Base-by-base conservation (phyloP, 805 yeast species). In the Metschnikowia anglica region DNA sequence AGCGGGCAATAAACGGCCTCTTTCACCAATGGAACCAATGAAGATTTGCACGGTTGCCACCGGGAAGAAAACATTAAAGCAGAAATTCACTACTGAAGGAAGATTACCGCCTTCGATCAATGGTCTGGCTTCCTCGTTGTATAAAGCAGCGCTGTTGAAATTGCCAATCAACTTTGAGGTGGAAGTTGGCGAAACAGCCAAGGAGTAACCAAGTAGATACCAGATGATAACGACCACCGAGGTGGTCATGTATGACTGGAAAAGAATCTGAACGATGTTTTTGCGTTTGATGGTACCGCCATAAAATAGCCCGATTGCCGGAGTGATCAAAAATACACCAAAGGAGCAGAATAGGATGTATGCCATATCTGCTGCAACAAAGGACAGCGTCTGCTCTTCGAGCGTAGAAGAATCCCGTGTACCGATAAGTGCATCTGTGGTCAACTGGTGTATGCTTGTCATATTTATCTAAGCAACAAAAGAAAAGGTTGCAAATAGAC, bases 1-100 rank as follows among this genome's bases (percentile, higher is more conserved):
- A 26, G 72, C 63, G 7, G 77, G 76, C 19, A 70, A 48, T 7
- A 72, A 41, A 34, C 71, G 55, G 15, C 74, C 67, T 49, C 77
- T 59, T 54, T 72, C 77, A 25, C 72, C 72, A 38, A 68, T 65
- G 17, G 53, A 45, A 27, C 76, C 77, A 15, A 70, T 60, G 47
- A 73, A 73, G 60, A 73, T 72, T 46, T 73, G 77, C 17, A 68
- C 73, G 11, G 76, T 72, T 9, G 79, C 78, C 31, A 76, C 60
- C 7, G 79, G 75, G 65, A 72, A 62, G 44, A 68, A 73, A 9
- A 60, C 70, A 28, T 73, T 69, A 55, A 72, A 73, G 26, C 70
- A 61, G 44, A 70, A 72, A 41, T 68, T 63, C 29, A 72, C 62
- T 24, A 74, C 69, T 2, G 77, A 68, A 5, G 80, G 80, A 40